Conservation (phyloP, 1,139 yeast genomes). For the Pichia sp. region DNA sequence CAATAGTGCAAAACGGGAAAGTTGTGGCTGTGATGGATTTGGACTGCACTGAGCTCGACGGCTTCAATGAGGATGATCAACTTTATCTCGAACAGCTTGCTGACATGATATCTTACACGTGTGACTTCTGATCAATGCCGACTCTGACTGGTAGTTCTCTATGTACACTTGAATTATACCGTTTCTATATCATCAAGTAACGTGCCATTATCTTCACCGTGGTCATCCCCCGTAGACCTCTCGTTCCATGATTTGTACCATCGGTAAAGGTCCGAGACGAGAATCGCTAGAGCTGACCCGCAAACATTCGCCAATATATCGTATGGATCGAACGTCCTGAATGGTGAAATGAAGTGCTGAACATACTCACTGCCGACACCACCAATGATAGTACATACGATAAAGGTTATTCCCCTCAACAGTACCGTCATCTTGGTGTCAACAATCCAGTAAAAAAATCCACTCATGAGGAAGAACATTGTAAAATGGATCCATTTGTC, state of each 20-base stretch:
- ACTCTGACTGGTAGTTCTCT: no score
- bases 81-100: slow-evolving; percentile 56
- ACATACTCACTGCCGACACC: slow-evolving; percentile 27
- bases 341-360: slow-evolving; percentile 22
- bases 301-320: slow-evolving; percentile 24
- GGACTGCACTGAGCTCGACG: slow-evolving; percentile 61
- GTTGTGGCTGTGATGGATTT: slow-evolving; percentile 77
- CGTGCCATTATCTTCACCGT: no score
- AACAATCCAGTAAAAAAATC: slow-evolving; percentile 24
- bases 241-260: neutral
- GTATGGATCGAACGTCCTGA: slow-evolving; percentile 22
- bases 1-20: slow-evolving; percentile 37
- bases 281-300: slow-evolving; percentile 23
- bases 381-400: slow-evolving; percentile 23
- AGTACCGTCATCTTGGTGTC: slow-evolving; percentile 16
- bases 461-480: slow-evolving; percentile 24
- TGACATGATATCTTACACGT: slow-evolving; percentile 38
- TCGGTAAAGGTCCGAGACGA: slow-evolving; percentile 13
- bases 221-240: no score
- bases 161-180: no score
- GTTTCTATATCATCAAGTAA: no score
- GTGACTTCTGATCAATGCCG: slow-evolving; percentile 32
- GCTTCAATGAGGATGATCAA: slow-evolving; percentile 61
- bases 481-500: slow-evolving; percentile 26
- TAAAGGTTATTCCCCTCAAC: slow-evolving; percentile 17